Evolutionary conservation across 768 basidiomycete genomes (phyloP).

Genomic region (Trametes meyenii): DNA sequence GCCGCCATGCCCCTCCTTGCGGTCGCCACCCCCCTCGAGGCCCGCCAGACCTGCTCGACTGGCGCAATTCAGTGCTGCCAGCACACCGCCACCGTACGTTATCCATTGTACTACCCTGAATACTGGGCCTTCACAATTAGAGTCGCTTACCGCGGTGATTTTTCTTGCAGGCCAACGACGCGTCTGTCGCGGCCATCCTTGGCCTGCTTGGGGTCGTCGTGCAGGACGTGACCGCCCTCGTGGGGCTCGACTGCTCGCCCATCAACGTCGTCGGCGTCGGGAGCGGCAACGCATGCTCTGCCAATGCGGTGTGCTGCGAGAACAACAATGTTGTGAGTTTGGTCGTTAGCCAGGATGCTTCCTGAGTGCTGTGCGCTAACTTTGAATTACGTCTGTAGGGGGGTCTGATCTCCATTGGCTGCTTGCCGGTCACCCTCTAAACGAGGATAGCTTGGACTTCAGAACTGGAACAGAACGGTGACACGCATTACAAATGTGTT

Average conservation of each 20-base stretch:
- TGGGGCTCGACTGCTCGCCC: conserved; percentile 30
- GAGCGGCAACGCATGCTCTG: conserved; percentile 18
- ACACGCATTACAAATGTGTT: too few relatives aligned
- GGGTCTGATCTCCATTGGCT: too few relatives aligned
- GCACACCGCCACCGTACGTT: not conserved
- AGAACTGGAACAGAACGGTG: too few relatives aligned
- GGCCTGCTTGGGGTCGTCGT: conserved; percentile 29
- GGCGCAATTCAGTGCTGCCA: conserved; percentile 17
- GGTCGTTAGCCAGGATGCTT: too few relatives aligned
- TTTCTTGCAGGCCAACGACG: conserved; percentile 4
- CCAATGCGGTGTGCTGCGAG: conserved; percentile 26
- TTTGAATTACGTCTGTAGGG: too few relatives aligned
- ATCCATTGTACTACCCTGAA: too few relatives aligned
- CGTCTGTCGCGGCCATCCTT: conserved; percentile 15
- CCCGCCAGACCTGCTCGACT: conserved; percentile 4
- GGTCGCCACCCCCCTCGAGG: conserved; percentile 18
- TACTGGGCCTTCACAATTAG: too few relatives aligned
- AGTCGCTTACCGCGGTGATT: too few relatives aligned
- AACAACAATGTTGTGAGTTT: conserved; percentile 25
- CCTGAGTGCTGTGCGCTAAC: too few relatives aligned
- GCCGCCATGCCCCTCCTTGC: conserved; percentile 17
- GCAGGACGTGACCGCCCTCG: conserved; percentile 20
- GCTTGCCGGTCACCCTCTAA: too few relatives aligned
- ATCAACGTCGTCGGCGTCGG: conserved; percentile 26
- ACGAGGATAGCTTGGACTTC: too few relatives aligned